These are phyloP conservation scores for Staphylotrichum tortipilum DNA, from an alignment of 495 filamentous ascomycete genomes.

Conservation along the genomic window DNA sequence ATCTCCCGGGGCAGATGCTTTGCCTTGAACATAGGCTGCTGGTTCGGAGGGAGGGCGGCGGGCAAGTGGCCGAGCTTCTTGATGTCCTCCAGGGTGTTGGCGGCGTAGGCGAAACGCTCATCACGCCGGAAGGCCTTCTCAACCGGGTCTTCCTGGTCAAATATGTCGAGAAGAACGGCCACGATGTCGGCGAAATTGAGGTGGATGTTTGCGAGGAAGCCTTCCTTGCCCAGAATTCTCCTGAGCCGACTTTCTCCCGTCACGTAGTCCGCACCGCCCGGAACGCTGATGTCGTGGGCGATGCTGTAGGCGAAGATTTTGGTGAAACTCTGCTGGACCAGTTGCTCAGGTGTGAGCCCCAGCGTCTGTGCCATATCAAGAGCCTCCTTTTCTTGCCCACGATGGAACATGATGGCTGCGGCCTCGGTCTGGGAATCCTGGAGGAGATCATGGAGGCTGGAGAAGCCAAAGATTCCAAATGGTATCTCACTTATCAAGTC, in stretches of 20 bases:
- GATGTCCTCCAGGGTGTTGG: conserved; percentile 58
- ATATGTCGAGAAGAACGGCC: conserved; percentile 66
- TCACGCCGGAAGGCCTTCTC: conserved; percentile 65
- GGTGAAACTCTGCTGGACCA: conserved; percentile 62
- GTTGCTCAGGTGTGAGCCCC: conserved; percentile 42
- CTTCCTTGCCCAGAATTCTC: conserved; percentile 57
- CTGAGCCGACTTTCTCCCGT: conserved; percentile 60
- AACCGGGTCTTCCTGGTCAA: conserved; percentile 56
- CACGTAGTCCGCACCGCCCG: conserved; percentile 47
- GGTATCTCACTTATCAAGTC: conserved; percentile 61
- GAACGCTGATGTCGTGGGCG: conserved; percentile 62
- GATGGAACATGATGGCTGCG: conserved; percentile 77
- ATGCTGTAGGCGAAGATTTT: conserved; percentile 79
- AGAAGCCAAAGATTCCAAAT: conserved; percentile 73
- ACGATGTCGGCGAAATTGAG: conserved; percentile 68
- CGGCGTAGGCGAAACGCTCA: conserved; percentile 47
- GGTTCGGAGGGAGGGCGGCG: conserved; percentile 55
- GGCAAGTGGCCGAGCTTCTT: conserved; percentile 52
- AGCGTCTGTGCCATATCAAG: conserved; percentile 50
- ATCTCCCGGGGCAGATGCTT: conserved; percentile 67
- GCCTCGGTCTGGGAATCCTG: conserved; percentile 68
- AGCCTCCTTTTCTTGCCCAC: conserved; percentile 56
- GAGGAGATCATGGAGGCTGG: conserved; percentile 58
- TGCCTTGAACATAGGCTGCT: conserved; percentile 78
- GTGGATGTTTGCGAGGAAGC: conserved; percentile 51